Base-by-base conservation (phyloP, 257 asterid species). In the Jaltomata sinuosa region DNA sequence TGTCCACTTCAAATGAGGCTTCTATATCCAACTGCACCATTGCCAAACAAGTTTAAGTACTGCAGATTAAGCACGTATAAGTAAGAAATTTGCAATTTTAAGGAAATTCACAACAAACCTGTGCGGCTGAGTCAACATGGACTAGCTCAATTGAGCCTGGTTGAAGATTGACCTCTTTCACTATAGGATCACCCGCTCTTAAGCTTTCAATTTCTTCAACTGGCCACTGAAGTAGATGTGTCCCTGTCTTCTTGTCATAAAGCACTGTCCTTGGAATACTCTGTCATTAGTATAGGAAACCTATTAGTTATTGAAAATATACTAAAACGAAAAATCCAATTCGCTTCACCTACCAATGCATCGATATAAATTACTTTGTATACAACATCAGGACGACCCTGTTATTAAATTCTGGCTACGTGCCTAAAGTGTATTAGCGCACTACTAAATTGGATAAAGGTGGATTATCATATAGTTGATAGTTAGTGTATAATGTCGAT, bases 211-310 rank as follows among this genome's bases (percentile, higher is more conserved):
- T 88, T 86, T 95, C 99, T 67, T 87, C 85, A 40, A 95, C 94
- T 16, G 99, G 98, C 98, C 99, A 95, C 27, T 94, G 97, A 64
- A 95, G 91, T 49, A 95, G 29, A 89, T 93, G 88, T 19, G 79
- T 91, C 3, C 93, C 89, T 0, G 97, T 91, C 84, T 92, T 89
- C 67, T 86, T 50, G 85, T 95, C 98, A 71, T 84, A 91, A 62
- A 90, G 91, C n/a, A 94, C 82, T 3, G 91, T 94, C 86, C 98
- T 90, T 8, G 99, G 99, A 85, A 95, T 88, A 2, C 91, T 85
- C 97, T 92, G 89, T 77, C 29, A 49, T 27, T 77, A 14, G 14
- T 25, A 25, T 4, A 49, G 10, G 1, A 49, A 25, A 76, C 15
- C 25, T 47, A 27, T 77, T 25, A 47, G 45, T 3, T 16, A 65